Percentiles rank a stretch among this genome's conserved stretches.
Evolutionary conservation across 2,329 filamentous ascomycete species (phyloP).

Genomic region (Xylariaceae sp.): DNA sequence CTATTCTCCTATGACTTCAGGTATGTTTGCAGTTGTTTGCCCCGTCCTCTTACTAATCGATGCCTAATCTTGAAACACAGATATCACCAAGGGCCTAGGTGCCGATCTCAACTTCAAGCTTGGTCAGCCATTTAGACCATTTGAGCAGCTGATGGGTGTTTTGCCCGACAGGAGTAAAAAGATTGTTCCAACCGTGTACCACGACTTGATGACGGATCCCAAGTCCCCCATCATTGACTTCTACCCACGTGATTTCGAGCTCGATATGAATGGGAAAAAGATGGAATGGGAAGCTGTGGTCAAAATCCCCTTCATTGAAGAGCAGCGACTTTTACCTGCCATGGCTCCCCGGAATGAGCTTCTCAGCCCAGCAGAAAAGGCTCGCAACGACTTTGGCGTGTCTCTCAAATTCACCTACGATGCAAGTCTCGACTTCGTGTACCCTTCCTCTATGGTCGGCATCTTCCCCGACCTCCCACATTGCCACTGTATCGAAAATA

Average conservation of each 20-base stretch:
- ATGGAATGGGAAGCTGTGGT: constrained; percentile 99
- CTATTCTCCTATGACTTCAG: constrained; percentile 94
- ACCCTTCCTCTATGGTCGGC: constrained; percentile 82
- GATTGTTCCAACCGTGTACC: constrained; percentile 85
- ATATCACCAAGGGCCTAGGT: constrained; percentile 81
- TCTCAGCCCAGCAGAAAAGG: constrained; percentile 73
- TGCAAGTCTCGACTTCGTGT: constrained; percentile 70
- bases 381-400: constrained; percentile 85
- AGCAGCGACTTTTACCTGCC: constrained; percentile 75
- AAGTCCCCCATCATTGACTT: constrained; percentile 96
- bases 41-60: background rate
- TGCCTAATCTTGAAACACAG: constrained; percentile 38
- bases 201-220: constrained; percentile 86
- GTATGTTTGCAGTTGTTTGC: constrained; percentile 35
- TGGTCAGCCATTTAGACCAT: constrained; percentile 91
- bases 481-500: constrained; percentile 92
- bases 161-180: constrained; percentile 95
- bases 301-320: constrained; percentile 98
- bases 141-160: constrained; percentile 97
- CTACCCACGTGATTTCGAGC: constrained; percentile 91
- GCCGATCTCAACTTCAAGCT: constrained; percentile 90
- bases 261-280: constrained; percentile 99
- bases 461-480: constrained; percentile 84
- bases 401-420: constrained; percentile 90
- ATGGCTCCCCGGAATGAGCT: constrained; percentile 81